phyloP scores from a whole-genome alignment of 768 basidiomycete genomes.

The Boletus tomentosulus region DNA sequence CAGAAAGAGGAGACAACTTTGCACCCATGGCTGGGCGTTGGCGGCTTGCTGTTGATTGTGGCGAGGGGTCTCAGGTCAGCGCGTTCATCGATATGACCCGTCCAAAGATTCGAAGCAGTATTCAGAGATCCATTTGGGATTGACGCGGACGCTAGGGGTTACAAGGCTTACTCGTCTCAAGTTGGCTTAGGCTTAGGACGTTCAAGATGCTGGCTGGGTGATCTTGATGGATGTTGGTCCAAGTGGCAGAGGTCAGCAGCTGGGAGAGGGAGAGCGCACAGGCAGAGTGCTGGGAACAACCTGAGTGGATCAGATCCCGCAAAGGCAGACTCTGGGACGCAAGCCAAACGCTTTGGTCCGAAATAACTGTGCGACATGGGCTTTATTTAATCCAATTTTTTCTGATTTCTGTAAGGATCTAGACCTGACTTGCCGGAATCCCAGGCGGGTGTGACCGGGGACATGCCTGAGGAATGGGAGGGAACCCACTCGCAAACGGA shows the following conservation, averaged over 20 bases:
- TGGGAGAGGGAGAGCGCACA: background rate
- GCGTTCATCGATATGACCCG: too few relatives aligned
- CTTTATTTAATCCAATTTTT: background rate
- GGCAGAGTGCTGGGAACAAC: background rate
- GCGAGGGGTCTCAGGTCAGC: background rate
- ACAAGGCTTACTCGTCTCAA: background rate
- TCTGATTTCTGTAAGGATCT: slow-evolving; percentile 12
- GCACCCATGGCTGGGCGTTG: background rate
- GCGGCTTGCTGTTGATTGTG: background rate
- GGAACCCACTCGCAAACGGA: background rate
- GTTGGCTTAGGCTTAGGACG: background rate
- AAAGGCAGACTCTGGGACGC: background rate
- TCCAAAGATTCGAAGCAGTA: background rate
- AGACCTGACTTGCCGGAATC: background rate
- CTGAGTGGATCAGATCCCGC: background rate
- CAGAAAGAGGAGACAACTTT: background rate
- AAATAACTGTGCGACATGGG: background rate
- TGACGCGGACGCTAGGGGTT: background rate
- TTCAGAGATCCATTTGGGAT: slow-evolving; percentile 2
- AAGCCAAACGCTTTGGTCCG: background rate
- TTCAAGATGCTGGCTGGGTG: background rate
- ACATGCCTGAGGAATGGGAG: background rate
- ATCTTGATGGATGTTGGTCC: background rate
- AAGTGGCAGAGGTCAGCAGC: background rate
- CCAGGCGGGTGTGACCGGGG: slow-evolving; percentile 8